A percentile compares a stretch with the other conserved stretches of the same genome.
Conservation (phyloP, 176 grass and related monocot species). For the Elymus sibiricus region DNA sequence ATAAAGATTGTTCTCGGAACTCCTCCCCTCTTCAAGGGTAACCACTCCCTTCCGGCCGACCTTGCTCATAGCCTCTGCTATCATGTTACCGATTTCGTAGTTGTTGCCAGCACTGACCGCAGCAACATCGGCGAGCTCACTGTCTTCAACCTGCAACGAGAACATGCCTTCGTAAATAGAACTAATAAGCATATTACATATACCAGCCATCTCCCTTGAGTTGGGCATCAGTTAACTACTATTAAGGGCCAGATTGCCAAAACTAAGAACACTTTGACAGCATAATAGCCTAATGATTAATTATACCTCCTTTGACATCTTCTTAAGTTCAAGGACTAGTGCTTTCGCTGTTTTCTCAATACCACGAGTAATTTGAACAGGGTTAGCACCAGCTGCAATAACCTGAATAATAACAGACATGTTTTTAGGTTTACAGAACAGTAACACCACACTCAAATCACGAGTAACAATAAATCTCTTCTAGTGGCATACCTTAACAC, state of each 20-base stretch:
- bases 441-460: not conserved
- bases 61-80: slow-evolving; percentile 97
- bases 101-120: slow-evolving; percentile 97
- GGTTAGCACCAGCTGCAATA: slow-evolving; percentile 91
- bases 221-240: not conserved
- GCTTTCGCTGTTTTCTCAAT: slow-evolving; percentile 95
- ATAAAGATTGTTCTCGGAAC: slow-evolving; percentile 85
- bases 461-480: not conserved
- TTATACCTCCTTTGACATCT: slow-evolving; percentile 85
- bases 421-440: not conserved
- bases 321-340: slow-evolving; percentile 69
- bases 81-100: slow-evolving; percentile 94
- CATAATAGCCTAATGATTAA: not conserved
- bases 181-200: not conserved
- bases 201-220: not conserved
- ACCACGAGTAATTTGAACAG: slow-evolving; percentile 93
- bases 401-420: slow-evolving; percentile 52
- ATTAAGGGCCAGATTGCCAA: not conserved
- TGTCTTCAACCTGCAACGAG: slow-evolving; percentile 80
- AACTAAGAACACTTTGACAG: not conserved
- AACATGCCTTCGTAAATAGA: not conserved
- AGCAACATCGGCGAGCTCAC: slow-evolving; percentile 91
- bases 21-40: slow-evolving; percentile 93
- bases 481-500: slow-evolving; percentile 61
- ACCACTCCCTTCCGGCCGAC: slow-evolving; percentile 94